Percentiles rank a stretch among this genome's conserved stretches.
These are phyloP conservation scores for Arthrobotrys pseudoclavata DNA, from an alignment of 2,329 filamentous ascomycete genomes.

Conservation along the genomic window DNA sequence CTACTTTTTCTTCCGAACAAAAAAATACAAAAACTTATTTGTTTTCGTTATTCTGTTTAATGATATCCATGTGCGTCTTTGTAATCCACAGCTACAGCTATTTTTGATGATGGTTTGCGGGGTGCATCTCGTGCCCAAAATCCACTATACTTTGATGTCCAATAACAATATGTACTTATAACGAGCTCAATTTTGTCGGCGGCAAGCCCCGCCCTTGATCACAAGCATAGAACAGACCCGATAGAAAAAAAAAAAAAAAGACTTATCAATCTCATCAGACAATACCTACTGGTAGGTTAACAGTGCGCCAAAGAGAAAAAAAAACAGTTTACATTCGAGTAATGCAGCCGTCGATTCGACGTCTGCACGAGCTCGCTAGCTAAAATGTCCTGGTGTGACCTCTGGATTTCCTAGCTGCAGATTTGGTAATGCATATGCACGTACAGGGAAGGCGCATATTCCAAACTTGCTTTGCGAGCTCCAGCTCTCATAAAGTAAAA, in stretches of 20 bases:
- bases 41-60: conserved; percentile 18
- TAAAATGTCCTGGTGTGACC: conserved; percentile 28
- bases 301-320: background rate
- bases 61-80: conserved; percentile 20
- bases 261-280: conserved; percentile 17
- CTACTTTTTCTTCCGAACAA: background rate
- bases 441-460: conserved; percentile 26
- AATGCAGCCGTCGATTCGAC: conserved; percentile 23
- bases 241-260: background rate
- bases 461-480: conserved; percentile 33
- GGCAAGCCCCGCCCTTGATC: conserved; percentile 20
- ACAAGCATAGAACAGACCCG: background rate
- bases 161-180: background rate
- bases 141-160: background rate
- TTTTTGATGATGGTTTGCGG: conserved; percentile 11
- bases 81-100: background rate
- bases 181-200: background rate
- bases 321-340: background rate
- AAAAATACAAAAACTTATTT: background rate
- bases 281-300: background rate
- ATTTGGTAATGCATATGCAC: conserved; percentile 16
- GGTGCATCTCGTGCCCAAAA: conserved; percentile 17
- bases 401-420: conserved; percentile 25
- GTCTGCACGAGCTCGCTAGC: conserved; percentile 27
- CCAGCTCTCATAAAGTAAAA: background rate